Evolutionary conservation across 2,329 filamentous ascomycete genomes (phyloP), one percentile per base, ranked within the genome.

Genomic region (Hymenoscyphus repandus): DNA sequence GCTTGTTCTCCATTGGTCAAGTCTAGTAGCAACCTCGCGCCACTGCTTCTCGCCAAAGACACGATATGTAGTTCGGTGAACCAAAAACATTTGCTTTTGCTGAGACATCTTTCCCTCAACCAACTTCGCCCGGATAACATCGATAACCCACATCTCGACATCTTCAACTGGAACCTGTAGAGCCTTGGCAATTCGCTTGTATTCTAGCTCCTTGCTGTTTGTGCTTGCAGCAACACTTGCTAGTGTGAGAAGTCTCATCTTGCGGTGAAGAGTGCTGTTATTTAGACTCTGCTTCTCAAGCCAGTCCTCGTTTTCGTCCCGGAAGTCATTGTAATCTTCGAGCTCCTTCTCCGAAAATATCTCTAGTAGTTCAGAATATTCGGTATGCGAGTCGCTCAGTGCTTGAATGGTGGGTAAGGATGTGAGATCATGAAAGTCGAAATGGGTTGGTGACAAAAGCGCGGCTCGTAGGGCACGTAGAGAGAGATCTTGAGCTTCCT

Each of bases 31-130:
- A 48, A 99, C 86, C 76, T 99, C 92, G 62, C 88, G 83, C 90
- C 95, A 99, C 76, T 99, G 93, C 79, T 95, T 95, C 76, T 96
- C 90, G 62, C 90, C 90, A 66, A 99, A 99, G 49, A 96, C 91
- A 56, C 93, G 86, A 79, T 97, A 96, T 54, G 90, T 96, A 64
- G 90, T 90, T 68, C 93, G 85, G 78, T 99, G 93, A 56, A 99
- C 90, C 48, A 96, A 79, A 79, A 99, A 97, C 57, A 92, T 88
- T 68, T 89, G 82, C 69, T 90, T 90, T 68, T 92, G 80, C 75
- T 99, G 93, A 52, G 88, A 93, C 61, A 99, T 83, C 74, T 95
- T 95, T 68, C 93, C 93, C 76, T 99, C 93, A 47, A 99, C 89
- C 34, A 99, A 83, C 32, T 91, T 90, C 43, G 91, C 90, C 61